Percentiles rank a stretch among this genome's conserved stretches.
Conservation (phyloP, 352 stramenopile genomes). For the Globisporangium heterothallicum region DNA sequence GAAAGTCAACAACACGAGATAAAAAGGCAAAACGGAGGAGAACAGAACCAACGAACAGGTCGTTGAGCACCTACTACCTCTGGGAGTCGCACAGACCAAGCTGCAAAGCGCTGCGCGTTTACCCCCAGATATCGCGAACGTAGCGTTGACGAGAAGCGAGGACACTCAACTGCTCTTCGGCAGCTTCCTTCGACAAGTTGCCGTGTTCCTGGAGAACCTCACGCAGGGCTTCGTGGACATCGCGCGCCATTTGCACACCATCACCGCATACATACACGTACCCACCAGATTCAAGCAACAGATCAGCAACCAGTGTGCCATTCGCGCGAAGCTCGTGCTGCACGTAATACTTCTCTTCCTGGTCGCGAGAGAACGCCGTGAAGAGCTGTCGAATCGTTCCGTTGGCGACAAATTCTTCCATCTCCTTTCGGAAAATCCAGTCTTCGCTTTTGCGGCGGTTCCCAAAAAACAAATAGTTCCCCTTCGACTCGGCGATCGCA, state of each 20-base stretch:
- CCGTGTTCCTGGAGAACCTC: constrained; percentile 73
- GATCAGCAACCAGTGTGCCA: constrained; percentile 50
- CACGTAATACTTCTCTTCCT: constrained; percentile 92
- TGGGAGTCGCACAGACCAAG: not conserved
- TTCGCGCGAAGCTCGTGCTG: constrained; percentile 81
- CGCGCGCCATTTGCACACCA: constrained; percentile 92
- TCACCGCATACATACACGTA: constrained; percentile 95
- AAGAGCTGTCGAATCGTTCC: constrained; percentile 82
- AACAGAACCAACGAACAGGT: not conserved
- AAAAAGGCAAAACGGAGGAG: constrained; percentile 24
- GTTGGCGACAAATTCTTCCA: constrained; percentile 65
- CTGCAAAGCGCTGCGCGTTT: constrained; percentile 1
- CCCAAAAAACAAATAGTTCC: constrained; percentile 93
- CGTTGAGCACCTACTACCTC: constrained; percentile 1
- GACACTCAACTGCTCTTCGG: constrained; percentile 49
- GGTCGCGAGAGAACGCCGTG: constrained; percentile 90
- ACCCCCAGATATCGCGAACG: constrained; percentile 87
- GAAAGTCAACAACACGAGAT: constrained; percentile 7
- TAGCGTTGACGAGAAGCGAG: constrained; percentile 77
- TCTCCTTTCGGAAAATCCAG: constrained; percentile 89
- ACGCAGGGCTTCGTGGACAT: constrained; percentile 88
- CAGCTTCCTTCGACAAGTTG: constrained; percentile 41
- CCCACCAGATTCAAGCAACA: constrained; percentile 72
- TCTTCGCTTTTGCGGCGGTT: constrained; percentile 87
- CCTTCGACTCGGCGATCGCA: constrained; percentile 28